A percentile compares a stretch with the other conserved stretches of the same genome.
Conservation (phyloP, 1,284 basidiomycete genomes). For the Cystobasidium slooffiae region DNA sequence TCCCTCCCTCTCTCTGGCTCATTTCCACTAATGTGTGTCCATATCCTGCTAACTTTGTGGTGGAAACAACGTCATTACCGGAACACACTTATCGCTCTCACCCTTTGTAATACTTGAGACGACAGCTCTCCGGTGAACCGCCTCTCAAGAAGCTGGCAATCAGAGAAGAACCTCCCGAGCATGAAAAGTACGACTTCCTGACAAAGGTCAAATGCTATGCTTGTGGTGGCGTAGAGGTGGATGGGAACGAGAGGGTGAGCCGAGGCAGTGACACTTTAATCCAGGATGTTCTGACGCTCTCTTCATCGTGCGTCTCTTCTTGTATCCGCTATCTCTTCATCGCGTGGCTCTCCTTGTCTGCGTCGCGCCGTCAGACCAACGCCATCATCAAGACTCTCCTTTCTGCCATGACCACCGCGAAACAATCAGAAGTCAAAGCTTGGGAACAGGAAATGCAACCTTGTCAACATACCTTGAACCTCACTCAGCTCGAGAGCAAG, state of each 20-base stretch:
- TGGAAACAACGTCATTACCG: background rate
- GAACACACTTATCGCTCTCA: too few species aligned
- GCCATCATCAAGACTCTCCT: constrained; percentile 73
- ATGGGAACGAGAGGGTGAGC: constrained; percentile 52
- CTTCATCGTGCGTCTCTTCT: too few species aligned
- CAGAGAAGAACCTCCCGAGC: constrained; percentile 72
- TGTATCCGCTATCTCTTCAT: background rate
- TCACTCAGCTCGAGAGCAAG: constrained; percentile 68
- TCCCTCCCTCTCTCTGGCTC: background rate
- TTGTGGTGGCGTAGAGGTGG: constrained; percentile 60
- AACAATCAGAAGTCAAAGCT: constrained; percentile 91
- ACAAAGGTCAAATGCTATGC: constrained; percentile 76
- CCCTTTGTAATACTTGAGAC: too few species aligned
- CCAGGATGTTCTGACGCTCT: too few species aligned
- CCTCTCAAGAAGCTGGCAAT: constrained; percentile 91
- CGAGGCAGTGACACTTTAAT: background rate
- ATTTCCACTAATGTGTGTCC: too few species aligned
- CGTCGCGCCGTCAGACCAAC: constrained; percentile 55
- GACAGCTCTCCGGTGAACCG: constrained; percentile 69
- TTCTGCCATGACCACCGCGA: constrained; percentile 81
- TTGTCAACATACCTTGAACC: constrained; percentile 83
- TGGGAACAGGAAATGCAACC: constrained; percentile 93
- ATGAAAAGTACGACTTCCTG: constrained; percentile 79
- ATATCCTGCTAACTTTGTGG: too few species aligned
- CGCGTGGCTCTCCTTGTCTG: background rate